Base-by-base conservation (phyloP, 257 asterid species). In the Dorcoceras hygrometricum region DNA sequence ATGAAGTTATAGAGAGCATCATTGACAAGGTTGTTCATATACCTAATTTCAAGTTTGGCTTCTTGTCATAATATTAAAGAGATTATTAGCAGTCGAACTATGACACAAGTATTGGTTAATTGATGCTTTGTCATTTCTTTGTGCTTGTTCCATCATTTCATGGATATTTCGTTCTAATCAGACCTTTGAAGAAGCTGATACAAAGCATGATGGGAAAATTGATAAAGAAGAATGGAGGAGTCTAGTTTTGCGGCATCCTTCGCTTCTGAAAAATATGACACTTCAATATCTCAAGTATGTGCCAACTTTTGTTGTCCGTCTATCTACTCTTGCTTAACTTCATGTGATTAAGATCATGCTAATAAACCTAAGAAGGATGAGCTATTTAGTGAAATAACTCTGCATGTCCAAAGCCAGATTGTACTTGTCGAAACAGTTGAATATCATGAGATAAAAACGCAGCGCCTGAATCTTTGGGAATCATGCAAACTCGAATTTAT, bases 141-240 rank as follows among this genome's bases (percentile, higher is more conserved):
- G 67, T 11, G 59, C 48, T 65, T 28, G 16, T 69, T 48, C n/a
- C 1, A 34, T 65, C 24, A 54, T 29, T 23, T 46, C 14, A 48
- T 62, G 24, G 29, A 67, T 60, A 31, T 34, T 67, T 69, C 12
- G 46, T 34, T 69, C 71, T 66, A 66, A n/a, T 20, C 85, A 91
- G 98, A 91, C 96, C 18, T 91, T 91, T 67, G 97, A 91, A 80
- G 98, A 91, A 83, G 98, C 97, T 0, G 98, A 91, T 71, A 91
- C 98, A 4, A 91, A 91, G 83, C 98, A 91, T 56, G 98, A 91
- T 16, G 96, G 98, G 50, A 91, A 80, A 78, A 91, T 91, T 29
- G 98, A 91, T 57, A 91, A 89, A 79, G 98, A 91, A 71, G 98
- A 91, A 67, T 91, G 98, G 98, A 83, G 96, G 77, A 91, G 68